phyloP scores from a whole-genome alignment of 495 filamentous ascomycete genomes.

The Cairneyella variabilis region DNA sequence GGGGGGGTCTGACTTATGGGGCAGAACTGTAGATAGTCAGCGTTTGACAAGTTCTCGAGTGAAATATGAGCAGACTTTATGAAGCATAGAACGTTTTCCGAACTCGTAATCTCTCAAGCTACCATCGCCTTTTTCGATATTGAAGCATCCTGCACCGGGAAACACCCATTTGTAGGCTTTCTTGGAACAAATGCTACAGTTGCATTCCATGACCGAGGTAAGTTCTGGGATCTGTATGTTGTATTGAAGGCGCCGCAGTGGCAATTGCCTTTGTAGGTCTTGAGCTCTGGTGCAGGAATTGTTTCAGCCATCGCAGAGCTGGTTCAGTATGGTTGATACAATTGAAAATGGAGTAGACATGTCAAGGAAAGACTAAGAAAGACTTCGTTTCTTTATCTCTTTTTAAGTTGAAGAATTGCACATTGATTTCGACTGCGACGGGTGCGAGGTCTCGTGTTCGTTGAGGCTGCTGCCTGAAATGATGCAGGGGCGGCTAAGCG shows the following conservation, averaged over 20 bases:
- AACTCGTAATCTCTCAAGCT: conserved; percentile 18
- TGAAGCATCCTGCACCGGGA: conserved; percentile 27
- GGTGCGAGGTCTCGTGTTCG: no score
- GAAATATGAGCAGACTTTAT: conserved; percentile 8
- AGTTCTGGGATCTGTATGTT: conserved; percentile 41
- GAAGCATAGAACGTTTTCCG: conserved; percentile 3
- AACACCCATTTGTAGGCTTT: conserved; percentile 39
- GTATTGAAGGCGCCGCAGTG: conserved; percentile 50
- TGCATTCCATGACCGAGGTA: conserved; percentile 35
- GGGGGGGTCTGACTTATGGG: no score
- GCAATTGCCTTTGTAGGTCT: conserved; percentile 54
- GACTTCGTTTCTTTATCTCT: no score
- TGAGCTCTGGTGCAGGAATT: no score
- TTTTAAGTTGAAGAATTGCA: no score
- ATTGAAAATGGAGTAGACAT: no score
- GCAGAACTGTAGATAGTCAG: conserved; percentile 16
- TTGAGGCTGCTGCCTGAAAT: no score
- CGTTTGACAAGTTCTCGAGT: neutral
- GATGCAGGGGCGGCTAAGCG: no score
- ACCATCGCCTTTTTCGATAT: conserved; percentile 21
- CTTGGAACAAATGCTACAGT: conserved; percentile 50
- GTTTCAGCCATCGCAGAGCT: no score
- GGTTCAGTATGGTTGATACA: no score
- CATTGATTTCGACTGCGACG: no score
- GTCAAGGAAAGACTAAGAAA: no score